Percentiles rank a stretch among this genome's conserved stretches.
Conservation (phyloP, 257 asterid species). For the Handroanthus guayacan region DNA sequence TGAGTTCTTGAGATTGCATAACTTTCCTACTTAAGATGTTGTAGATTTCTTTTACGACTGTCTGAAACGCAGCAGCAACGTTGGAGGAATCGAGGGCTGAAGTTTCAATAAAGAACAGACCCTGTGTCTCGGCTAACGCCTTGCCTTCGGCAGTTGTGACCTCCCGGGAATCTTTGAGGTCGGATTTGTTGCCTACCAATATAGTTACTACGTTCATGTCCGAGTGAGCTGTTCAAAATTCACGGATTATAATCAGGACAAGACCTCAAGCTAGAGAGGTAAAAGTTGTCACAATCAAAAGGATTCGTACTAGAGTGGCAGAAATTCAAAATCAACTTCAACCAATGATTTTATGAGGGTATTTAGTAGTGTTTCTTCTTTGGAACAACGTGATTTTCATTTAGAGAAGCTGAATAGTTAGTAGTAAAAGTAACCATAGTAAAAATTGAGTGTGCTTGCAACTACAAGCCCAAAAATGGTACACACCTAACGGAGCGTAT, state of each 20-base stretch:
- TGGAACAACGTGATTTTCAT: too few species aligned
- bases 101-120: conserved; percentile 82
- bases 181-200: conserved; percentile 88
- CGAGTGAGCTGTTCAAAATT: conserved; percentile 69
- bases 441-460: too few species aligned
- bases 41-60: conserved; percentile 74
- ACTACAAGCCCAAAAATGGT: too few species aligned
- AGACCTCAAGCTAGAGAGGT: conserved; percentile 8
- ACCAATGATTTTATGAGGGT: too few species aligned
- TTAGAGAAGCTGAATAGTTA: too few species aligned
- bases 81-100: conserved; percentile 90
- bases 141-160: conserved; percentile 82
- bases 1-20: conserved; percentile 75
- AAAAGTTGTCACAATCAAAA: background rate
- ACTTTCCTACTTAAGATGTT: conserved; percentile 82
- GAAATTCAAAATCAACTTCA: too few species aligned
- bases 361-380: too few species aligned
- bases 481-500: too few species aligned
- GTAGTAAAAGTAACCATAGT: too few species aligned
- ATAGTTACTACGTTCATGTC: conserved; percentile 89
- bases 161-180: conserved; percentile 84
- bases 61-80: conserved; percentile 73
- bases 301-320: too few species aligned
- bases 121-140: conserved; percentile 77
- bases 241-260: conserved; percentile 19